These are phyloP conservation scores for Aspergillus glaucus DNA, from an alignment of 2,329 filamentous ascomycete species.

Conservation along the genomic window DNA sequence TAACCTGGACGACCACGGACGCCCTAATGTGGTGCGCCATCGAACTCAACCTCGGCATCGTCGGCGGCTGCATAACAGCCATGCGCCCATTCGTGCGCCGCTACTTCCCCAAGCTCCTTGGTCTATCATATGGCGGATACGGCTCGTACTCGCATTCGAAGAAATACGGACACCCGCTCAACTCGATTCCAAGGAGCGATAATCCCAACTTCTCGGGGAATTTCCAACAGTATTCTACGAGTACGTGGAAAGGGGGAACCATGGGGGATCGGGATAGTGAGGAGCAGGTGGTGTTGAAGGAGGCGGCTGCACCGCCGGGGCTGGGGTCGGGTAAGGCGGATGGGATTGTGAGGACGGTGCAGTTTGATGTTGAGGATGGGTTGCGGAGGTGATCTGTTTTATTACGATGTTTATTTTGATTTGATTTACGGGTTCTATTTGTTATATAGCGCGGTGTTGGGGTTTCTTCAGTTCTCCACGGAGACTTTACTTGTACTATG, in stretches of 20 bases:
- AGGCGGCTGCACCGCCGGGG: background rate
- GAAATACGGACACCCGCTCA: conserved; percentile 17
- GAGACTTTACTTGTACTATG: too few species aligned
- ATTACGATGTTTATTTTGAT: background rate
- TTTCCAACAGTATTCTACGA: conserved; percentile 15
- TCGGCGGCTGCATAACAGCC: conserved; percentile 22
- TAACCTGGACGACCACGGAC: conserved; percentile 20
- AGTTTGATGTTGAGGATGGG: conserved; percentile 21
- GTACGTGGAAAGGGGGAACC: conserved; percentile 8
- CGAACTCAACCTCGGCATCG: conserved; percentile 24
- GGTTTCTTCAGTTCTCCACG: background rate
- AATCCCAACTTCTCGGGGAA: conserved; percentile 12
- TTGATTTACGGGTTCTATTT: background rate
- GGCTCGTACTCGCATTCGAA: conserved; percentile 10
- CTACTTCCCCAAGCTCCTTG: conserved; percentile 22
- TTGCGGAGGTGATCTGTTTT: background rate
- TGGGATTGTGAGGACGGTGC: conserved; percentile 21
- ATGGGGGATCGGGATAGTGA: conserved; percentile 16
- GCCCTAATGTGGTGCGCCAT: conserved; percentile 23
- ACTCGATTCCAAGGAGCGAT: conserved; percentile 15
- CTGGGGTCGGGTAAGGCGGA: conserved; percentile 6
- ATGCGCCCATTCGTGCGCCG: conserved; percentile 22
- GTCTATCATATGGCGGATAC: conserved; percentile 13
- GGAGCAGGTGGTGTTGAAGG: conserved; percentile 19
- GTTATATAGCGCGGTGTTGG: background rate